Evolutionary conservation across 352 stramenopile species (phyloP), one percentile per base, ranked within the genome.

Genomic region (Phytopythium vexans): DNA sequence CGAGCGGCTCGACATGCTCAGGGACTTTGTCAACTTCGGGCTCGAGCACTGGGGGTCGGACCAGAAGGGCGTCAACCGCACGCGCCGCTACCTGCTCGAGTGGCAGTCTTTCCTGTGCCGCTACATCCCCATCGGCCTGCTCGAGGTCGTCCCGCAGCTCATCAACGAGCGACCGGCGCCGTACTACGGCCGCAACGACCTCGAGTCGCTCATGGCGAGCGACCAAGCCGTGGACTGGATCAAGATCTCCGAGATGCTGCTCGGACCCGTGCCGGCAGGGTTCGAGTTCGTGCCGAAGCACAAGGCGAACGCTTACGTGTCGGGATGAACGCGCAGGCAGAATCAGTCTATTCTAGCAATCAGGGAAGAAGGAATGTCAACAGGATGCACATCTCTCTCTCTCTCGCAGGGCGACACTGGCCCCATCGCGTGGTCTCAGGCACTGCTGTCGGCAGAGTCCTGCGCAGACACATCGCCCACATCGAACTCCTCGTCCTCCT

Each of bases 41-140:
- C 70, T 99, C 27, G 97, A 99, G 61, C 96, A 99, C 77, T 99
- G 97, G 97, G 97, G 97, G 3, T 97, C 82, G 27, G 97, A 99
- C 72, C 85, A 98, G 51, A 96, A 98, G 72, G 97, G 97, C 27
- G 92, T 99, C 52, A 98, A 99, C 68, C 94, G 90, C 47, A 99
- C 96, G 50, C 85, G 97, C 3, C 85, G 97, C 2, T 99, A 99
- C 69, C 64, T 99, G 40, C 84, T 99, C 57, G 97, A 99, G 70
- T 99, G 97, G 97, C 79, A 99, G 46, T 99, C 94, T 12, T 99
- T 99, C 64, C 70, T 98, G 27, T 97, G 82, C 60, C 84, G 97
- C 50, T 99, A 99, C 82, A 97, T 99, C 51, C 97, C 97, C 34
- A 91, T 99, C 1, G 97, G 97, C 0, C 60, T 99, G 34, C 71